These are phyloP conservation scores for Conticribra guillardii DNA, from an alignment of 108 stramenopile species.

Conservation along the genomic window DNA sequence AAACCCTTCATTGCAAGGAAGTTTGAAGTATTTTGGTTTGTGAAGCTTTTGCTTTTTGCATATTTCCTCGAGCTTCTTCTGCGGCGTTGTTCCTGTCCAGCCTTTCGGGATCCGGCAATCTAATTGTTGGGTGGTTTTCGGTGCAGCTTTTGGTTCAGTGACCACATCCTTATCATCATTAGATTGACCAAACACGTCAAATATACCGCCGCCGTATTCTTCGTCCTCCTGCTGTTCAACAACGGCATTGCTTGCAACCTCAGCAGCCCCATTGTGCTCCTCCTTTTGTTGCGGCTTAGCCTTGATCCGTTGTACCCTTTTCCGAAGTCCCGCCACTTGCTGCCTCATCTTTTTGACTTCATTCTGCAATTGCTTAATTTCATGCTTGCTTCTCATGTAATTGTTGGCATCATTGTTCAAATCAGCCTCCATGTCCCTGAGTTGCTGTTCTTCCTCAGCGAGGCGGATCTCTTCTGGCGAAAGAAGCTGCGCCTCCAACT, in stretches of 20 bases:
- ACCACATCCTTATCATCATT: conserved; percentile 29
- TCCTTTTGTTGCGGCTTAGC: conserved; percentile 26
- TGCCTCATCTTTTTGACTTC: conserved; percentile 55
- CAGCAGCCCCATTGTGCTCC: conserved; percentile 8
- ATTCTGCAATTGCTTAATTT: conserved; percentile 62
- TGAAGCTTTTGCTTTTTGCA: conserved; percentile 63
- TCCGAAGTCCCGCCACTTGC: conserved; percentile 37
- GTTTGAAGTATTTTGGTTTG: conserved; percentile 56
- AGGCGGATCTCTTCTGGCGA: conserved; percentile 29
- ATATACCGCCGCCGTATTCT: conserved; percentile 12
- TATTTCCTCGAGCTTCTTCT: conserved; percentile 60
- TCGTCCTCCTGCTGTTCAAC: conserved; percentile 8
- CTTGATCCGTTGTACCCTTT: conserved; percentile 51
- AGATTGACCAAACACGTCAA: conserved; percentile 27
- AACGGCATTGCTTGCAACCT: conserved; percentile 2
- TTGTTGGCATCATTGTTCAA: conserved; percentile 71
- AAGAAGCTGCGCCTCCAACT: background rate
- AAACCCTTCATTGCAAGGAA: conserved; percentile 35
- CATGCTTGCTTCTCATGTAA: conserved; percentile 78
- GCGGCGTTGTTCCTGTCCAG: conserved; percentile 81
- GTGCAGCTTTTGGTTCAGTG: background rate
- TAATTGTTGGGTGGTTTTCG: conserved; percentile 1
- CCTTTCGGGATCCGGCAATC: conserved; percentile 50
- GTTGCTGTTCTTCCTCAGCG: conserved; percentile 34
- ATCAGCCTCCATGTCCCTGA: conserved; percentile 54